Base-by-base conservation (phyloP, 495 filamentous ascomycete species). In the Glutinoglossum americanum region DNA sequence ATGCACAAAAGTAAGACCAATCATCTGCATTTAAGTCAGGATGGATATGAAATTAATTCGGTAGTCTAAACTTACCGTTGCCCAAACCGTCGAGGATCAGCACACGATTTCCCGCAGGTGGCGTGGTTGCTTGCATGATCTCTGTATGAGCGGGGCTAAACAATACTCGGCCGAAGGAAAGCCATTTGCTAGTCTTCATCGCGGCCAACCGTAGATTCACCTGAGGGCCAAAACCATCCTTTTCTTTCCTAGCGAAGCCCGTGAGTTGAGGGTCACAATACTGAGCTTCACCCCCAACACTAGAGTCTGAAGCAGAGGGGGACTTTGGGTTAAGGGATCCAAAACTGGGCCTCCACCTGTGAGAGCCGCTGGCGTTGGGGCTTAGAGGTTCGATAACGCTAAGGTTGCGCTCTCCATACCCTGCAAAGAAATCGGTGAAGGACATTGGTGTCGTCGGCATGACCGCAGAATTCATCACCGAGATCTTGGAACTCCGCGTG, bases 1-100 rank as follows among this genome's bases (percentile, higher is more conserved):
- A 76, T 15, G 92, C 87, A 54, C 85, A 89, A 67, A 95, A 98
- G 70, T 93, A 97, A 3, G 89, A 95, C 93, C 93, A 99, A 67
- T 99, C 93, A 62, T 92, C 81, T 59, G 60, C 81, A 54, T 41
- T 56, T 58, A 15, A 49, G 56, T 60, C 32, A 55, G 45, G 26
- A 30, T 32, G n/a, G 19, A 44, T 48, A 15, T 59, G 51, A 23
- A 30, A n/a, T n/a, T n/a, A n/a, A n/a, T n/a, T n/a, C n/a, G n/a
- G n/a, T 27, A 35, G 21, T 13, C 25, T 25, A 17, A 30, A 55
- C 58, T 54, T 44, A 65, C 64, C 65, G 61, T 74, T 86, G 51
- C 83, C 85, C 30, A 98, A 78, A 11, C 93, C 93, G 67, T 99
- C 92, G 44, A 99, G 76, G 23, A 99, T 84, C 17, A 99, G 76